Evolutionary conservation across 805 yeast genomes (phyloP), one percentile per base, ranked within the genome.

Genomic region (Suhomyces prunicola): DNA sequence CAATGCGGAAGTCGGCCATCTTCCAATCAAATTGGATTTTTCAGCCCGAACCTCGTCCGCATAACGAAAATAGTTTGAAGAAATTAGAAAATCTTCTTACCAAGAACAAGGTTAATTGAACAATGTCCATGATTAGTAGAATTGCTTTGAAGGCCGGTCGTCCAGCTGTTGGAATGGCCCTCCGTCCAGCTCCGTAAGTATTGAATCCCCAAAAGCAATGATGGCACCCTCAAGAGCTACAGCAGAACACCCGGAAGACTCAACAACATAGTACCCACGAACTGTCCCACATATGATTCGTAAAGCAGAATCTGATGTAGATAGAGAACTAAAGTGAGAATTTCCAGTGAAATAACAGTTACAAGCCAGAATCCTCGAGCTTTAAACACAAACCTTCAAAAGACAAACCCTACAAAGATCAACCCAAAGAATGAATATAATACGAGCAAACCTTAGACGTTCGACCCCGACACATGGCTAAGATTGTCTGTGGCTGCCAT

Each of bases 131-230:
- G 68, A 68, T 75, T 59, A 69, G 70, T 67, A 74, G 74, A 72
- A 66, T 73, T 65, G 77, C 76, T 60, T 64, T 73, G 60, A 74
- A 72, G 69, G 73, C 75, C 57, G 63, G 62, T 51, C 76, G 78
- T 60, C 78, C 78, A 62, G 70, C 73, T 53, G 58, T 63, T 36
- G 65, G 68, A 52, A 59, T 72, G 68, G 76, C 76, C 57, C 60
- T 69, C 50, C 77, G 78, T 65, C 73, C 74, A 58, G 68, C 73
- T 60, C 72, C 78, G 78, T 74, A 74, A 65, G 78, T 74, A 47
- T 29, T 42, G 44, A 40, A 15, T 23, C 17, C 7, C 7, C 17
- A 23, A 24, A 36, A 22, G 19, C 44, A 13, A 33, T 33, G 36
- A 33, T 33, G 36, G 36, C 36, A 33, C 3, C 17, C 17, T 33